Base-by-base conservation (phyloP, 768 basidiomycete species). In the Lactarius deliciosus region DNA sequence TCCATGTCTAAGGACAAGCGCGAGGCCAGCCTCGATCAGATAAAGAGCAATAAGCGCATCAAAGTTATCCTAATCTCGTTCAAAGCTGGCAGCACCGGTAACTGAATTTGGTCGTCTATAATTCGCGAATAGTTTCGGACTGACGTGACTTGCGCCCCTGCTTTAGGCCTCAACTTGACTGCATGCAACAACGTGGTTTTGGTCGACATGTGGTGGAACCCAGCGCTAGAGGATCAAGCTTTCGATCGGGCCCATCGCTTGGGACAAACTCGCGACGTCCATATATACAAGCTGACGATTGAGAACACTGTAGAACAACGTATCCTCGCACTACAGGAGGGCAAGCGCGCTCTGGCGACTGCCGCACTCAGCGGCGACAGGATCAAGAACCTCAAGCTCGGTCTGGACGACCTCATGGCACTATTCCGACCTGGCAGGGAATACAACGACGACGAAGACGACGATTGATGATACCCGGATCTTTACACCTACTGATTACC, bases 151-250 rank as follows among this genome's bases (percentile, higher is more conserved):
- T 9, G n/a, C n/a, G n/a, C n/a, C n/a, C n/a, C n/a, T n/a, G 57
- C 72, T 50, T 25, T 69, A 87, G 94, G 94, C 55, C 84, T 98
- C 55, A 97, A 98, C 74, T 75, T 98, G 72, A 94, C 94, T 0
- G 89, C 87, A 43, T 98, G 96, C 77, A 96, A 95, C 75, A 93
- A 96, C 70, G 95, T 98, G 45, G 90, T 98, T 70, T 82, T 98
- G 3, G 85, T 94, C 64, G 96, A 97, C 75, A 78, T 95, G 66
- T 98, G 96, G 95, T 98, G 96, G 94, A 91, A 94, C 75, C 92
- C 92, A 11, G 92, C 91, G 0, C 81, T 92, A 5, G 91, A 92
- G 84, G 94, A 96, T 69, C 96, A 98, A 78, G 95, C 95, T 0
- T 96, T 95, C 72, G 95, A 95, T 74, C 87, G 94, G 60, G 88